phyloP scores from a whole-genome alignment of 2,329 filamentous ascomycete species.

The Fonsecaea pedrosoi region DNA sequence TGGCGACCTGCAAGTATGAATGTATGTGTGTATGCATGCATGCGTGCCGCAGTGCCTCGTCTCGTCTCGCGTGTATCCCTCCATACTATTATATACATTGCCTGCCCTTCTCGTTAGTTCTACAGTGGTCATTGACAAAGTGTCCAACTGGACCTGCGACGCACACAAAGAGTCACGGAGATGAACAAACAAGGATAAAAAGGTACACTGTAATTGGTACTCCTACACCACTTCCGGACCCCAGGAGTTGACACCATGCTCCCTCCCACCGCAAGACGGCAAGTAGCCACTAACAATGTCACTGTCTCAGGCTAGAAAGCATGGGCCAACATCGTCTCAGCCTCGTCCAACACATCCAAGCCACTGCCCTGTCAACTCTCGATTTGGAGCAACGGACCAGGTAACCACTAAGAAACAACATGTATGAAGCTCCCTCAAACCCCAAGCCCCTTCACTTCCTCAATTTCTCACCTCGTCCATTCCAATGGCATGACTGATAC shows the following conservation, averaged over 20 bases:
- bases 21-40: too few relatives aligned
- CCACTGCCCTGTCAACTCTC: not conserved
- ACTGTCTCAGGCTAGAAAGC: not conserved
- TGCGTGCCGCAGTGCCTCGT: too few relatives aligned
- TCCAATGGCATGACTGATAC: conserved; percentile 10
- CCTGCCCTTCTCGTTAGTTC: too few relatives aligned
- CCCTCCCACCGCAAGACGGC: not conserved
- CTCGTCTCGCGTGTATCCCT: too few relatives aligned
- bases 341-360: not conserved
- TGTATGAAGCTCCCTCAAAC: not conserved
- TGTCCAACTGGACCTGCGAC: too few relatives aligned
- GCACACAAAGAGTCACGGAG: too few relatives aligned
- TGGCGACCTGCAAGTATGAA: too few relatives aligned
- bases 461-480: conserved; percentile 15
- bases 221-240: not conserved
- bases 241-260: not conserved
- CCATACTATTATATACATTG: too few relatives aligned
- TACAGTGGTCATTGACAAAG: too few relatives aligned
- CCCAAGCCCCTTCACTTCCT: not conserved
- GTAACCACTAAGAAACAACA: not conserved
- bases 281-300: not conserved
- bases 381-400: not conserved
- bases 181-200: not conserved
- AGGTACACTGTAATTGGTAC: not conserved
- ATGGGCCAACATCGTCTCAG: not conserved